Base-by-base conservation (phyloP, 83 land plant genomes). In the Picea abies region DNA sequence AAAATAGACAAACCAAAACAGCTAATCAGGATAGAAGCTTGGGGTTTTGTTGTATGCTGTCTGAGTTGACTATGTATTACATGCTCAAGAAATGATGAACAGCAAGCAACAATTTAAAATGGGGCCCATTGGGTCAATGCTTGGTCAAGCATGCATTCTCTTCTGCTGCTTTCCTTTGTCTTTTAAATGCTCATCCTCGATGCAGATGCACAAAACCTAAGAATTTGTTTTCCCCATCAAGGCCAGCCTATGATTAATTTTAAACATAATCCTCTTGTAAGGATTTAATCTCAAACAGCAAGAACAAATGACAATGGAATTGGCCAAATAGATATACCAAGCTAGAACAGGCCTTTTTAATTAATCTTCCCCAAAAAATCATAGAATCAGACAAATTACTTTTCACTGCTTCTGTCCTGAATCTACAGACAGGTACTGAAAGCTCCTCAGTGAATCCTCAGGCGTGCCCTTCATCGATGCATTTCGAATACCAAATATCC, bases 391-490 rank as follows among this genome's bases (percentile, higher is more conserved):
- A 37, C 19, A 47, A 41, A 72, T 22, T 37, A 72, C 22, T 7
- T 44, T 20, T 72, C 76, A 72, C 56, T 72, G 44, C 49, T 37
- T 72, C 49, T 72, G 76, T 47, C 76, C 76, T 72, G 76, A 72
- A 72, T 72, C 76, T 72, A 72, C 41, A 72, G 76, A 72, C 20
- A 72, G 56, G 41, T 37, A 72, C 76, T 72, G 39, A 41, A 72
- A 72, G n/a, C 49, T 72, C 41, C 76, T 72, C 49, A 72, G 76
- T 41, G 76, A 72, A 72, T 72, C 76, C 52, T 72, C 76, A 41
- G 39, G 76, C 1, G 76, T 72, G 49, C 25, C 41, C 52, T 72
- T 72, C 49, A 44, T 72, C 12, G 76, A 72, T 72, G 76, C 49
- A 41, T 72, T 72, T 22, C 76, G 47, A 39, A 47, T 72, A 37